Evolutionary conservation across 768 basidiomycete genomes (phyloP), one percentile per base, ranked within the genome.

Genomic region (Tulasnella sp.): DNA sequence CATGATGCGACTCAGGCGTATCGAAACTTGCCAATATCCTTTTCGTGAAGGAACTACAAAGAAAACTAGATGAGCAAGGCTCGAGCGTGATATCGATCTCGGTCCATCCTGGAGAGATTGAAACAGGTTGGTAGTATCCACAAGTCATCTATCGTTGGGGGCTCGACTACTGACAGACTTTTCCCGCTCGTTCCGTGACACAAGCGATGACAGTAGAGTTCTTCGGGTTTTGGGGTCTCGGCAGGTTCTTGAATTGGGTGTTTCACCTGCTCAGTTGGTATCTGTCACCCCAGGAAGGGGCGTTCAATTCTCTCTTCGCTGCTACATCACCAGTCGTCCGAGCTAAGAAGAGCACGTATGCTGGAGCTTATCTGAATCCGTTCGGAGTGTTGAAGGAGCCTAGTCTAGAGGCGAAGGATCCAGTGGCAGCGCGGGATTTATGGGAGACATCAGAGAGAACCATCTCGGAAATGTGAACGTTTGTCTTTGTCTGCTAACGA

Each of bases 1-100:
- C 17, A 55, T 42, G 25, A 21, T 43, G 34, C 27, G 38, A 25
- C n/a, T n/a, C 60, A 82, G 83, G 66, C 0, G 66, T 73, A 34
- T 71, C 78, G 49, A 83, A 84, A 65, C 67, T 82, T n/a, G 73
- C 76, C 17, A 73, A 72, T 50, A 67, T 78, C 29, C 70, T 83
- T 17, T 80, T 74, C 60, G 75, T 74, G 1, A 74, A 71, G 27
- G 73, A 77, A 62, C 68, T 84, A 17, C 80, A 83, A 59, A 70
- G 70, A 31, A 75, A 66, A 21, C 68, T 83, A 27, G 72, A 75
- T 45, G 65, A 64, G 0, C 65, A 68, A 38, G 68, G 66, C 15
- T 64, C 70, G 0, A 69, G 62, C 70, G 74, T 77, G 70, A 77
- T 64, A 2, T 70, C 66, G 24, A 68, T 78, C 17, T 62, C 74